A percentile compares a stretch with the other conserved stretches of the same genome.
These are phyloP conservation scores for Exserohilum turcica DNA, from an alignment of 2,329 filamentous ascomycete genomes.

Conservation along the genomic window DNA sequence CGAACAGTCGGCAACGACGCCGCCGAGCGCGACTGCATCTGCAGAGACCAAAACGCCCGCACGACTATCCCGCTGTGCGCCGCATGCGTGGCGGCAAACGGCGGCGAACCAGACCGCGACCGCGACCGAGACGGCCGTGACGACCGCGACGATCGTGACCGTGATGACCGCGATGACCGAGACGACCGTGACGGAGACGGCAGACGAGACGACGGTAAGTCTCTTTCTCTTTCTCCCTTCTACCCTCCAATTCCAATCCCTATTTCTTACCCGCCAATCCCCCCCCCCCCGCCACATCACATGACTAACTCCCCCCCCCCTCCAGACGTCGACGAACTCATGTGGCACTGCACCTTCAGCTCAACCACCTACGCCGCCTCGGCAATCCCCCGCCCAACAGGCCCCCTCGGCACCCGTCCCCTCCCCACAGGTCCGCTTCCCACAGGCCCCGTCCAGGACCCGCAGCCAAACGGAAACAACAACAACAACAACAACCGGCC, in stretches of 20 bases:
- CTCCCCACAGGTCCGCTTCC: not conserved
- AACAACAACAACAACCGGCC: not conserved
- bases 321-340: slow-evolving; percentile 1
- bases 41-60: slow-evolving; percentile 5
- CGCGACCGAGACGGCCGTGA: too few species aligned
- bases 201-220: slow-evolving; percentile 2
- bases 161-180: too few species aligned
- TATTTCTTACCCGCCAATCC: too few species aligned
- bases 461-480: not conserved
- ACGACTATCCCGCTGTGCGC: slow-evolving; percentile 3
- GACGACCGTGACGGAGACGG: too few species aligned
- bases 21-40: slow-evolving; percentile 8
- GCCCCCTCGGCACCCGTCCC: not conserved
- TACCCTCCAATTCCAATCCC: too few species aligned
- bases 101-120: not conserved
- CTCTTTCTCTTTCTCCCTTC: not conserved
- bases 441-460: not conserved
- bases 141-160: too few species aligned
- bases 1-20: not conserved
- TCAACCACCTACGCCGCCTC: not conserved
- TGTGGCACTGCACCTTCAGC: slow-evolving; percentile 1
- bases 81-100: slow-evolving; percentile 3
- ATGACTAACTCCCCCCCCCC: not conserved
- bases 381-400: not conserved
- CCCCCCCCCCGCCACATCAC: too few species aligned